These are phyloP conservation scores for Phytophthora sp. DNA, from an alignment of 352 stramenopile species.

Conservation along the genomic window DNA sequence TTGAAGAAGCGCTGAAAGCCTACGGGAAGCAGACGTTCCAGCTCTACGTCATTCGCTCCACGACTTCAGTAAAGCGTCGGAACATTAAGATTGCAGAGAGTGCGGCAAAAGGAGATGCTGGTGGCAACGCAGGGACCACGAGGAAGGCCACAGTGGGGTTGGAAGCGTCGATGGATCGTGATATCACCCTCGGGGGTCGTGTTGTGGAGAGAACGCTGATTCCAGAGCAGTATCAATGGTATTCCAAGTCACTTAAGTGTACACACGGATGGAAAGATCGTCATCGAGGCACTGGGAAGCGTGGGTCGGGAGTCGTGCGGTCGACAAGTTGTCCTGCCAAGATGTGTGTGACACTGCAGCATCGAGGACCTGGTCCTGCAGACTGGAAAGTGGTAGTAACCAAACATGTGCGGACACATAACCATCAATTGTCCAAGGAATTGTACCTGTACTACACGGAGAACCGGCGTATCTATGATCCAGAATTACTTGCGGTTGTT, in stretches of 20 bases:
- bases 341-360: slow-evolving; percentile 82
- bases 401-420: slow-evolving; percentile 74
- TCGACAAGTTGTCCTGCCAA: slow-evolving; percentile 77
- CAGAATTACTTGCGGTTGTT: slow-evolving; percentile 54
- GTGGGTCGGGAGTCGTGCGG: slow-evolving; percentile 59
- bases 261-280: slow-evolving; percentile 83
- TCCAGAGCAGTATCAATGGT: slow-evolving; percentile 69
- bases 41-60: slow-evolving; percentile 80
- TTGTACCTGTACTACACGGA: slow-evolving; percentile 80
- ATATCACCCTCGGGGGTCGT: slow-evolving; percentile 1
- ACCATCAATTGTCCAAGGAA: slow-evolving; percentile 77
- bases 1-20: slow-evolving; percentile 63
- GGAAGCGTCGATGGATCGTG: not conserved
- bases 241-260: slow-evolving; percentile 85
- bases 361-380: slow-evolving; percentile 38
- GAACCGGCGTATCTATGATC: slow-evolving; percentile 81
- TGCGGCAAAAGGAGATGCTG: slow-evolving; percentile 22
- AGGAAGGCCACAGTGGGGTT: slow-evolving; percentile 12
- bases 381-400: slow-evolving; percentile 80
- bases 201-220: slow-evolving; percentile 53
- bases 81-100: slow-evolving; percentile 73
- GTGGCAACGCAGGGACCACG: not conserved
- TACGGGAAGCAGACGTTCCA: slow-evolving; percentile 74
- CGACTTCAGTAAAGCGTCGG: slow-evolving; percentile 71
- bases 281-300: slow-evolving; percentile 68